A percentile compares a stretch with the other conserved stretches of the same genome.
Evolutionary conservation across 495 filamentous ascomycete genomes (phyloP).

Genomic region (Hypomontagnella monticulosa): DNA sequence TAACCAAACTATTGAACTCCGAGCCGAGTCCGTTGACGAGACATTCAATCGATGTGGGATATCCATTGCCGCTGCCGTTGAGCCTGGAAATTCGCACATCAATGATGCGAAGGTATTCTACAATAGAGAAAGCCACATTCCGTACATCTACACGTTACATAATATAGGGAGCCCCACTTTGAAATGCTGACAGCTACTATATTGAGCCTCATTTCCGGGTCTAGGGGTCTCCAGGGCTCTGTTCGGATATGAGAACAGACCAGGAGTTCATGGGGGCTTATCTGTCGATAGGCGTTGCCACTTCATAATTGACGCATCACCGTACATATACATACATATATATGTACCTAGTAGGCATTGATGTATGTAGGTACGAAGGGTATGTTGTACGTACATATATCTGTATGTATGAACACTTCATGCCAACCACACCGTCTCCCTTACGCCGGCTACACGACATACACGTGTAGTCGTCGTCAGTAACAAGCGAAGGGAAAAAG

Average conservation of each 20-base stretch:
- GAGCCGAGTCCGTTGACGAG: conserved; percentile 9
- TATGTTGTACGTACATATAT: neutral
- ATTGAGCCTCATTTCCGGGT: conserved; percentile 42
- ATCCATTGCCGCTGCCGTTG: neutral
- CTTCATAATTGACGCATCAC: too few species aligned
- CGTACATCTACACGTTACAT: conserved; percentile 15
- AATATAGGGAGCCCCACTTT: conserved; percentile 10
- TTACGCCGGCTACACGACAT: neutral
- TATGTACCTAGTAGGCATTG: neutral
- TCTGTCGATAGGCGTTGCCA: conserved; percentile 8
- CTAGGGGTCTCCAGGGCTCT: conserved; percentile 22
- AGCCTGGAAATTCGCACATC: neutral
- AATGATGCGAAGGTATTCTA: neutral
- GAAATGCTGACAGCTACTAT: conserved; percentile 20
- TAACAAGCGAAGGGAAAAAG: neutral
- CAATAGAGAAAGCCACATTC: conserved; percentile 24
- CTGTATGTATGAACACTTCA: conserved; percentile 1
- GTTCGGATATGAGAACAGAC: conserved; percentile 33
- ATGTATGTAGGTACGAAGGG: too few species aligned
- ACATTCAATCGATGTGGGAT: neutral
- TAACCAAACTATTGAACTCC: conserved; percentile 15
- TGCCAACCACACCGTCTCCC: conserved; percentile 10
- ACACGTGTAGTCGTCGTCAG: neutral
- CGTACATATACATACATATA: neutral
- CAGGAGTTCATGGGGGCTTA: conserved; percentile 17